Conservation (phyloP, 2,329 filamentous ascomycete species). For the Pyricularia sp. region DNA sequence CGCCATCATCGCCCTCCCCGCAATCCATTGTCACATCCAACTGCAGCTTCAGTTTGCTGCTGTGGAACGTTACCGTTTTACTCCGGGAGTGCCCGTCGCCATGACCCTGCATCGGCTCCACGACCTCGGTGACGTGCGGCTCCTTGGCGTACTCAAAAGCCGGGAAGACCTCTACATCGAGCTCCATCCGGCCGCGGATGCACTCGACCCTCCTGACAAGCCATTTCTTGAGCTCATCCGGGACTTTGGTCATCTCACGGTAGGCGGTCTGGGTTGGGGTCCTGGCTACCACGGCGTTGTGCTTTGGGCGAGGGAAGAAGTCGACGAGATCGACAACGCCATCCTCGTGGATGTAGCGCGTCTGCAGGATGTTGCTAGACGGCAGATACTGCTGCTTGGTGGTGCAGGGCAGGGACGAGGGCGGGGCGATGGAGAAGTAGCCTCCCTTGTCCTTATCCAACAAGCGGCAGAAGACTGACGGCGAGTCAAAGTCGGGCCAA, state of each 20-base stretch:
- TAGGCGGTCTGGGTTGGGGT: constrained; percentile 35
- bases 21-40: constrained; percentile 54
- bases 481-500: constrained; percentile 70
- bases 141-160: constrained; percentile 58
- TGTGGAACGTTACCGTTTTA: constrained; percentile 51
- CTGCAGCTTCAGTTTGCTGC: constrained; percentile 45
- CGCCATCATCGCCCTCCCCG: constrained; percentile 30
- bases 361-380: constrained; percentile 62
- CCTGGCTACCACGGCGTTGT: constrained; percentile 36
- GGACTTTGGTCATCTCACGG: constrained; percentile 38
- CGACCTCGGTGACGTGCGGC: constrained; percentile 44
- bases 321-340: constrained; percentile 62
- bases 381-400: constrained; percentile 70
- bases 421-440: constrained; percentile 54
- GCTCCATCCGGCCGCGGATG: constrained; percentile 50
- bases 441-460: constrained; percentile 65
- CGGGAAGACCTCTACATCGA: constrained; percentile 60
- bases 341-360: constrained; percentile 63
- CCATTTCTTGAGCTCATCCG: constrained; percentile 56
- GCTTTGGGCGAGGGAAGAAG: constrained; percentile 61
- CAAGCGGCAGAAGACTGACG: constrained; percentile 60
- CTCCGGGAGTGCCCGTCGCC: constrained; percentile 24
- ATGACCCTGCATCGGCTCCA: constrained; percentile 27
- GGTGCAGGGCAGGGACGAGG: constrained; percentile 38
- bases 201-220: constrained; percentile 60